Base-by-base conservation (phyloP, 305 asterid genomes). In the Vinca major region DNA sequence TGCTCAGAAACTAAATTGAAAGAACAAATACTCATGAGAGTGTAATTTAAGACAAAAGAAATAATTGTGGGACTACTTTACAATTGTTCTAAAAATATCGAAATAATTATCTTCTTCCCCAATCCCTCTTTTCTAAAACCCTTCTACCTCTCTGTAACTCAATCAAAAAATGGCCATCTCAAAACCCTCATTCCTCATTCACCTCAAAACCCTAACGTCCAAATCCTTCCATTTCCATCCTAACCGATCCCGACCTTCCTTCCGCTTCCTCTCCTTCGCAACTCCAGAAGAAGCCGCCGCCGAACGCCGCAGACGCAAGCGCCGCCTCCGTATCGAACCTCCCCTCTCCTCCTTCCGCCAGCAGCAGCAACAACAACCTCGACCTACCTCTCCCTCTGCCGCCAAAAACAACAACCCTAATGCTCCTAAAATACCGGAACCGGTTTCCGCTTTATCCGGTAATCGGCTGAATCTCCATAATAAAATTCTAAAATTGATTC, bases 251-350 rank as follows among this genome's bases (percentile, higher is more conserved):
- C 76, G 69, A 1, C 72, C 83, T 60, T 77, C 83, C 40, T 40
- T 82, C 66, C 98, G 97, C 64, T 70, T 71, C 70, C 84, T 92
- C 74, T 86, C 97, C 67, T 92, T 90, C 76, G 97, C 98, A 72
- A 90, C 97, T 0, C 95, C 98, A 0, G 98, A 92, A 66, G 97
- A 92, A 69, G 98, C 98, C 65, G 96, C 98, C 60, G 93, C 98
- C 21, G 96, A 92, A 16, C 96, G 97, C 75, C 96, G 98, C 62
- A 86, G 86, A 65, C 89, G 91, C 56, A 91, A 86, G 66, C 95
- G 95, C 74, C 91, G 89, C 67, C 88, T 88, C 77, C 96, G 97
- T 68, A 83, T 90, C 64, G 98, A 92, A 75, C 96, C 96, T 0
- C 96, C 96, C 0, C 82, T 88, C 51, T 79, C 93, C 66, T 65